A percentile compares a stretch with the other conserved stretches of the same genome.
These are phyloP conservation scores for Hypocreales sp. DNA, from an alignment of 2,329 filamentous ascomycete species.

Conservation along the genomic window DNA sequence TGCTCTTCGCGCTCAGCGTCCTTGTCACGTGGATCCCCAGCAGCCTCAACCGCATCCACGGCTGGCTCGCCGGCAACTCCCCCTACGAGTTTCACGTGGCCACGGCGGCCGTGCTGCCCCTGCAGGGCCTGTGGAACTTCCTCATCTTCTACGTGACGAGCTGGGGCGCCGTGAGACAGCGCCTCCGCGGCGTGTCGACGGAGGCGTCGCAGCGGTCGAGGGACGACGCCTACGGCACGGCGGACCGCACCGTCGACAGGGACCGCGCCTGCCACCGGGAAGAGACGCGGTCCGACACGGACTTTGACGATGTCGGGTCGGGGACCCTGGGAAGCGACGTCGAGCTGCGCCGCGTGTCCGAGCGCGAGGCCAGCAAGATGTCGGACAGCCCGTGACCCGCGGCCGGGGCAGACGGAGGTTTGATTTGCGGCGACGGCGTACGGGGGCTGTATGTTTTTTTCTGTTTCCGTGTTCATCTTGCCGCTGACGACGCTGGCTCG, in stretches of 20 bases:
- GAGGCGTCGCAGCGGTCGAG: background rate
- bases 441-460: too few relatives aligned
- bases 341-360: conserved; percentile 14
- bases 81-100: conserved; percentile 53
- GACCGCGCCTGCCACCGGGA: background rate
- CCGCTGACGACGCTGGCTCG: too few relatives aligned
- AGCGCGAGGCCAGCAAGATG: conserved; percentile 10
- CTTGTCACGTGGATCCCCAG: conserved; percentile 50
- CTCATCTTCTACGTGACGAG: conserved; percentile 61
- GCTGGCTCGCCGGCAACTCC: conserved; percentile 35
- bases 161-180: conserved; percentile 15
- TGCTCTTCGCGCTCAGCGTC: conserved; percentile 44
- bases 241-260: conserved; percentile 2
- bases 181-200: conserved; percentile 2
- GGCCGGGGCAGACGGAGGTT: background rate
- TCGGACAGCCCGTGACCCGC: conserved; percentile 8
- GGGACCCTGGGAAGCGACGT: conserved; percentile 15
- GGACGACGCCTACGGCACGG: conserved; percentile 1
- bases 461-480: too few relatives aligned
- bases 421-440: too few relatives aligned
- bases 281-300: conserved; percentile 3
- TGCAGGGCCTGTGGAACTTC: conserved; percentile 71
- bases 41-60: conserved; percentile 60
- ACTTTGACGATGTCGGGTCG: conserved; percentile 15
- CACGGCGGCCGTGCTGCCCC: conserved; percentile 55